phyloP scores from a whole-genome alignment of 768 basidiomycete species.

The Fibroporia radiculosa region DNA sequence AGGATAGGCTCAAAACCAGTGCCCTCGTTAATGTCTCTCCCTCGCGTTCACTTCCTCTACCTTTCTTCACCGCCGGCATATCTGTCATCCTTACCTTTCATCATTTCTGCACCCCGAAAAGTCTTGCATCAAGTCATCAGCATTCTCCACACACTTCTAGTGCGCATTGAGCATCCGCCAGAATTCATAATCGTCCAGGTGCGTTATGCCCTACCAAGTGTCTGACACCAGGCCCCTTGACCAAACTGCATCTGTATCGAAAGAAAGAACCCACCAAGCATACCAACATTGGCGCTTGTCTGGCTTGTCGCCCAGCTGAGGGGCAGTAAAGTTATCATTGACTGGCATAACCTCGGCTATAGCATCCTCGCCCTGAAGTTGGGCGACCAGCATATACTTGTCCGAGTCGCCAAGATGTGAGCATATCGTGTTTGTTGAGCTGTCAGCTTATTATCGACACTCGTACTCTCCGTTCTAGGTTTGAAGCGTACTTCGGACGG shows the following conservation, averaged over 20 bases:
- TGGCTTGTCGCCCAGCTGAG: conserved; percentile 61
- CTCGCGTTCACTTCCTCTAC: conserved; percentile 58
- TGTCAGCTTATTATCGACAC: background rate
- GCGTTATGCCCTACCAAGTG: conserved; percentile 15
- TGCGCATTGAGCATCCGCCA: conserved; percentile 56
- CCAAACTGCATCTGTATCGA: background rate
- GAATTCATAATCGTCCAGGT: conserved; percentile 91
- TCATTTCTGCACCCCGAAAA: conserved; percentile 76
- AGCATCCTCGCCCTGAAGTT: conserved; percentile 83
- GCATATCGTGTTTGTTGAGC: conserved; percentile 10
- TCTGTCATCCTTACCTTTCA: conserved; percentile 50
- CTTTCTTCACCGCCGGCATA: conserved; percentile 55
- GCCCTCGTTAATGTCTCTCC: conserved; percentile 59
- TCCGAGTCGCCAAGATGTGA: conserved; percentile 69
- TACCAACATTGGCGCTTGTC: conserved; percentile 85
- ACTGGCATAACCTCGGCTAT: conserved; percentile 98
- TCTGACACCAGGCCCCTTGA: background rate
- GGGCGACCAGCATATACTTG: conserved; percentile 60
- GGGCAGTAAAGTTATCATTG: conserved; percentile 86
- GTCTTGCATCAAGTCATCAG: conserved; percentile 59
- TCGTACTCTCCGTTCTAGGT: conserved; percentile 38
- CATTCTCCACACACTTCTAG: conserved; percentile 55
- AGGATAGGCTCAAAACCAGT: conserved; percentile 78
- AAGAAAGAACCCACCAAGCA: conserved; percentile 88
- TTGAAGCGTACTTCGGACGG: conserved; percentile 76